A percentile compares a stretch with the other conserved stretches of the same genome.
phyloP scores from a whole-genome alignment of 768 basidiomycete genomes.

The Lactarius hengduanensis region DNA sequence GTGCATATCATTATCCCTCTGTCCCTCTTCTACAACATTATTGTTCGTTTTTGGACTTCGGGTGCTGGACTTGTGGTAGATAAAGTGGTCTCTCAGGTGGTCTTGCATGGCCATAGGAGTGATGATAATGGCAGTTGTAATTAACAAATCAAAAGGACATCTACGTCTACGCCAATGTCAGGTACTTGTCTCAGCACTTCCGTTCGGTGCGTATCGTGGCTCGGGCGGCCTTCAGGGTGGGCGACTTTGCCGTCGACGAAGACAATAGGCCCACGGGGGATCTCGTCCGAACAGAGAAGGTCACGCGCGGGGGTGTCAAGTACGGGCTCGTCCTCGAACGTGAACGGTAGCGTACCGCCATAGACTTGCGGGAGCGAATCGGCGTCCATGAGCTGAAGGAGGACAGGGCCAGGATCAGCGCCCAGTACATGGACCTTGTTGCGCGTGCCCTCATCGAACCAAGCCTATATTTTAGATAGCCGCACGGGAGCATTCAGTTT shows the following conservation, averaged over 20 bases:
- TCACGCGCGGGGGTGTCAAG: slow-evolving; percentile 56
- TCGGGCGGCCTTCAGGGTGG: slow-evolving; percentile 18
- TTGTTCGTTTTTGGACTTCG: slow-evolving; percentile 2
- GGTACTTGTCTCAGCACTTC: not conserved
- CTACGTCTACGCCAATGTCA: not conserved
- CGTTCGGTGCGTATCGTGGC: not conserved
- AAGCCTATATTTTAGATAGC: slow-evolving; percentile 43
- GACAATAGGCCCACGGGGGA: slow-evolving; percentile 57
- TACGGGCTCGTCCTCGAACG: slow-evolving; percentile 61
- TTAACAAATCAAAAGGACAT: not conserved
- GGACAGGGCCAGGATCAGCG: slow-evolving; percentile 51
- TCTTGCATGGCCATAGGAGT: not conserved
- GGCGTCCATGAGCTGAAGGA: slow-evolving; percentile 50
- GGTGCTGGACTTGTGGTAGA: not conserved
- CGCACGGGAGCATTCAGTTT: not conserved
- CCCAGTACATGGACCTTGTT: slow-evolving; percentile 76
- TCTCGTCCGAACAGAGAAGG: slow-evolving; percentile 41
- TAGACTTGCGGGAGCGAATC: slow-evolving; percentile 63
- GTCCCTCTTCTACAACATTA: not conserved
- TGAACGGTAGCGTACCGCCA: slow-evolving; percentile 74
- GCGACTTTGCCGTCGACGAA: slow-evolving; percentile 48
- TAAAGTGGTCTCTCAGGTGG: not conserved
- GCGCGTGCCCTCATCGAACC: slow-evolving; percentile 79
- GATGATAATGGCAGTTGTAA: slow-evolving; percentile 1
- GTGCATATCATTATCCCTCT: slow-evolving; percentile 27